Evolutionary conservation across 495 filamentous ascomycete genomes (phyloP).

Genomic region (Opeltia flavorubescens): DNA sequence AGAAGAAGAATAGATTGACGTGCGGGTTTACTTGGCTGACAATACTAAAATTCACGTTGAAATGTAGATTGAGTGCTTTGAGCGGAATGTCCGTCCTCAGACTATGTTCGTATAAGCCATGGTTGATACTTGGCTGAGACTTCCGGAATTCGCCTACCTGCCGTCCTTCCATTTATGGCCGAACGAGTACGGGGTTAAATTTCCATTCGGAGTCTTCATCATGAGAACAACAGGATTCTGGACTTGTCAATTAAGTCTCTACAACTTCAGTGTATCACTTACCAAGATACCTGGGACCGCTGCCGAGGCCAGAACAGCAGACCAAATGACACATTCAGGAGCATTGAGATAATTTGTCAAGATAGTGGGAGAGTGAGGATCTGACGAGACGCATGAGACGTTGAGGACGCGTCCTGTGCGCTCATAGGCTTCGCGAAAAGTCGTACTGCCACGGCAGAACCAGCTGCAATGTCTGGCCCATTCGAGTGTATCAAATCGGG

Average conservation of each 20-base stretch:
- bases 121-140: background rate
- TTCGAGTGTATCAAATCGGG: constrained; percentile 81
- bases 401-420: constrained; percentile 90
- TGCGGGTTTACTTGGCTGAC: constrained; percentile 96
- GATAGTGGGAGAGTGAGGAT: constrained; percentile 85
- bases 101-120: constrained; percentile 11
- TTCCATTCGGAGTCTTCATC: constrained; percentile 73
- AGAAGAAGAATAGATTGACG: constrained; percentile 97
- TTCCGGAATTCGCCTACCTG: constrained; percentile 19
- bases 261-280: background rate
- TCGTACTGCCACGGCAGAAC: constrained; percentile 81
- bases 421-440: constrained; percentile 89
- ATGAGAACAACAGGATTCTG: constrained; percentile 85
- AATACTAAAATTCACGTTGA: constrained; percentile 95
- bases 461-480: constrained; percentile 79
- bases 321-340: constrained; percentile 97
- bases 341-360: constrained; percentile 86
- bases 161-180: constrained; percentile 99
- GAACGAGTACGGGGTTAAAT: constrained; percentile 72
- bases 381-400: constrained; percentile 90
- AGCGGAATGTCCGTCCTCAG: constrained; percentile 91
- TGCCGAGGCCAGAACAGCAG: constrained; percentile 85
- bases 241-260: background rate
- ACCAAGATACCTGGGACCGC: constrained; percentile 82
- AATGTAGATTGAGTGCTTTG: constrained; percentile 83